Base-by-base conservation (phyloP, 164 flowering plant genomes). In the Dillenia turbinata region DNA sequence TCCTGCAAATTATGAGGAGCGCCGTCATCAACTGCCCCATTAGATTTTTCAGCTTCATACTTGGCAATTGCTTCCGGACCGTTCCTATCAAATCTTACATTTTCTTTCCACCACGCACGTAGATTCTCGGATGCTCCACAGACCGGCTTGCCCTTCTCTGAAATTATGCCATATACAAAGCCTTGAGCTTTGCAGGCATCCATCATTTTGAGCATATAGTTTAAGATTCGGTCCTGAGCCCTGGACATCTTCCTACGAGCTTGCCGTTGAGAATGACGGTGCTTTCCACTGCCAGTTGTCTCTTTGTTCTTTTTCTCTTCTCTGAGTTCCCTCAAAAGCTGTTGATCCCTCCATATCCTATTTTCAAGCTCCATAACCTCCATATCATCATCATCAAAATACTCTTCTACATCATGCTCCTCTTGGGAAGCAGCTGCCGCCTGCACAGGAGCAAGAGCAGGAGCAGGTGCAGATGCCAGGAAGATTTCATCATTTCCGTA, bases 191-290 rank as follows among this genome's bases (percentile, higher is more conserved):
- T 50, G 9, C 62, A 65, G 7, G 46, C 62, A 9, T 65, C 62
- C 68, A 65, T 65, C 0, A 15, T 65, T 57, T 65, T 65, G 48
- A 65, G 16, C 68, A 65, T 65, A 57, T 65, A 51, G 44, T 58
- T 65, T 19, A 65, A 56, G 50, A 65, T 52, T 8, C 51, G 24
- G 10, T 65, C 68, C n/a, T 65, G 57, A 1, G 68, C 62, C 26
- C 62, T 15, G 4, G 62, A 44, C 68, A 65, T 65, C 57, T 65
- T 65, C 50, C 62, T 45, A 11, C 68, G 57, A 49, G 68, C 44
- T 45, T 65, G 57, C 45, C 59, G 61, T 17, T 50, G 50, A 17
- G 59, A 57, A 12, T 9, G 44, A 7, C 40, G 8, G 24, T 8
- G 5, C 16, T 49, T 9, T 9, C 14, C 47, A 9, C 1, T 12